Evolutionary conservation across 192 early-diverging fungal species (phyloP).

Genomic region (Cladochytrium replicatum): DNA sequence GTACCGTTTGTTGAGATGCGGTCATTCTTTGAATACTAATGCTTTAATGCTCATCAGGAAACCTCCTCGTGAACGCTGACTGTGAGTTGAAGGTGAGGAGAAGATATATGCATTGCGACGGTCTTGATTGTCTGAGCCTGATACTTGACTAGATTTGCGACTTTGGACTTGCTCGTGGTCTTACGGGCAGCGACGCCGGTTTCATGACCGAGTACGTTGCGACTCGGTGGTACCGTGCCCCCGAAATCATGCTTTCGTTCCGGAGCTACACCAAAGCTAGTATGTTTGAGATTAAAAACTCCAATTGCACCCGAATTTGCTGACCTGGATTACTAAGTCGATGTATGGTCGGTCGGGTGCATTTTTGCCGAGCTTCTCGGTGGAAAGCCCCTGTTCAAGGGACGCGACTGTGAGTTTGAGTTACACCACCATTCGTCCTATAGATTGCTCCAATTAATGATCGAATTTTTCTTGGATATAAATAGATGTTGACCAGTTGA

Average conservation of each 20-base stretch:
- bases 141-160: slow-evolving; percentile 60
- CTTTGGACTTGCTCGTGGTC: slow-evolving; percentile 69
- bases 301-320: not conserved
- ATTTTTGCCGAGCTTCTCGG: slow-evolving; percentile 40
- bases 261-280: not conserved
- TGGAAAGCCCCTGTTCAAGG: slow-evolving; percentile 17
- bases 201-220: slow-evolving; percentile 95
- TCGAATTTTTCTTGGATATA: not conserved
- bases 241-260: slow-evolving; percentile 79
- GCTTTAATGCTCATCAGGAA: slow-evolving; percentile 20
- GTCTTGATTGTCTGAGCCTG: not conserved
- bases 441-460: not conserved
- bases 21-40: slow-evolving; percentile 1
- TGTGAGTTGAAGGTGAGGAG: slow-evolving; percentile 65
- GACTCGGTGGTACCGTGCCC: slow-evolving; percentile 89
- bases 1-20: slow-evolving; percentile 26
- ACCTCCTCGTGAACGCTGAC: slow-evolving; percentile 77
- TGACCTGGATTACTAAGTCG: slow-evolving; percentile 26
- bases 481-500: slow-evolving; percentile 72
- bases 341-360: slow-evolving; percentile 87
- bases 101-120: not conserved
- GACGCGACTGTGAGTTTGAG: slow-evolving; percentile 4
- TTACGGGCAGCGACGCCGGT: slow-evolving; percentile 68
- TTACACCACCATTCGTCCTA: not conserved
- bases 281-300: too few relatives aligned